Percentiles rank a stretch among this genome's conserved stretches.
phyloP scores from a whole-genome alignment of 1,284 basidiomycete species.

The Fomitiporia mediterranea region DNA sequence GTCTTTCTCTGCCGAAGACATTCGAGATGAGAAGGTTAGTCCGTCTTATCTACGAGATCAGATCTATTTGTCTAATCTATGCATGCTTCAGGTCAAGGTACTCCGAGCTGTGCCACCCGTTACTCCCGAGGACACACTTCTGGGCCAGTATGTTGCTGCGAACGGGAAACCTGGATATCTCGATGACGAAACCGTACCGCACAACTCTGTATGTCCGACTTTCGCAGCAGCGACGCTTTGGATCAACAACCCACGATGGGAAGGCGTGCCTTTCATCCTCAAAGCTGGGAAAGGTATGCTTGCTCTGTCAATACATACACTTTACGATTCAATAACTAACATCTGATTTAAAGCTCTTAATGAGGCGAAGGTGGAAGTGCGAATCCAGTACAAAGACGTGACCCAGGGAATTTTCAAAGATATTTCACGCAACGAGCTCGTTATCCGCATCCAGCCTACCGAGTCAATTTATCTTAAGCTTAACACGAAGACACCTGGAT shows the following conservation, averaged over 20 bases:
- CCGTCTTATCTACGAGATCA: conserved; percentile 10
- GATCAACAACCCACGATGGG: conserved; percentile 95
- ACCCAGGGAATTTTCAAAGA: conserved; percentile 94
- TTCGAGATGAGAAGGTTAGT: conserved; percentile 91
- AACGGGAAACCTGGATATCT: conserved; percentile 96
- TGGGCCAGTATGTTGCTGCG: conserved; percentile 87
- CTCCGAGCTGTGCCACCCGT: conserved; percentile 86
- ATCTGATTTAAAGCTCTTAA: conserved; percentile 64
- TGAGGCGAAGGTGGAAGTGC: conserved; percentile 95
- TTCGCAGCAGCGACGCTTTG: conserved; percentile 84
- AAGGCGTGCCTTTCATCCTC: conserved; percentile 95
- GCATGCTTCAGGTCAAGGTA: conserved; percentile 76
- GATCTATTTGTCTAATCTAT: no score
- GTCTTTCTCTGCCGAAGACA: conserved; percentile 94
- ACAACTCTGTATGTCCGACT: conserved; percentile 86
- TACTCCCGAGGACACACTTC: conserved; percentile 69
- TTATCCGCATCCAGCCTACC: conserved; percentile 91
- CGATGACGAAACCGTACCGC: conserved; percentile 92
- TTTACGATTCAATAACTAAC: neutral
- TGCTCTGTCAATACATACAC: conserved; percentile 13
- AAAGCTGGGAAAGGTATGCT: conserved; percentile 90
- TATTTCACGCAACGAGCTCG: conserved; percentile 91
- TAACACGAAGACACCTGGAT: conserved; percentile 89
- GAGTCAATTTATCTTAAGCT: conserved; percentile 95
- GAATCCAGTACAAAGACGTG: conserved; percentile 95